Evolutionary conservation across 371 early-diverging fungal genomes (phyloP), one percentile per base, ranked within the genome.

Genomic region (Mortierella sp.): DNA sequence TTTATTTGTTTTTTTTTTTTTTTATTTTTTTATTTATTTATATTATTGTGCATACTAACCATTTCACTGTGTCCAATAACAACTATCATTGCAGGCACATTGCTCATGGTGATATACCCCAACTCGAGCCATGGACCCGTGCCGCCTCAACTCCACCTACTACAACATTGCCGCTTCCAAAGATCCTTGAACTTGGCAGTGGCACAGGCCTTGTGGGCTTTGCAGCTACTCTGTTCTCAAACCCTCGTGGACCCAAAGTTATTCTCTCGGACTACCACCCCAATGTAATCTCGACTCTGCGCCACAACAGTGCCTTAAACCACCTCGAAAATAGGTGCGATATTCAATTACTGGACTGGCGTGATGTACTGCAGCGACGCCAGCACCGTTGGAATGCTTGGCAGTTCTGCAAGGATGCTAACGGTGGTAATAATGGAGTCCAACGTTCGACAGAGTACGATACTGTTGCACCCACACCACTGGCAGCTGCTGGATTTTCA

Each of bases 21-120:
- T n/a, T n/a, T n/a, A n/a, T n/a, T n/a, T n/a, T n/a, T n/a, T n/a
- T 35, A 39, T 43, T n/a, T 28, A 63, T 45, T 9, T 71, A 5
- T 59, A 47, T 70, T 8, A 20, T 47, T 43, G 26, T 63, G 32
- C 43, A 18, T 18, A 37, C 43, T 26, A n/a, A 28, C 22, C 1
- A 26, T 1, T 45, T 32, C 20, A 16, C 14, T 51, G 26, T 24
- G 9, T 61, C 39, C 51, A 59, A 61, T 59, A 35, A 68, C 11
- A n/a, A 55, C 43, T 14, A 9, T 39, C 24, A 32, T 60, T 14
- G 8, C 60, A 80, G 81, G 52, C 81, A 80, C 67, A 75, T 80
- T 75, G 75, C 76, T 24, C 81, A 72, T 62, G 81, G 81, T 26
- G 72, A 80, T 69, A 72, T 80, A 58, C 76, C 76, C 30, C 81